Evolutionary conservation across 2,329 filamentous ascomycete genomes (phyloP), one percentile per base, ranked within the genome.

Genomic region (Nemania serpens): DNA sequence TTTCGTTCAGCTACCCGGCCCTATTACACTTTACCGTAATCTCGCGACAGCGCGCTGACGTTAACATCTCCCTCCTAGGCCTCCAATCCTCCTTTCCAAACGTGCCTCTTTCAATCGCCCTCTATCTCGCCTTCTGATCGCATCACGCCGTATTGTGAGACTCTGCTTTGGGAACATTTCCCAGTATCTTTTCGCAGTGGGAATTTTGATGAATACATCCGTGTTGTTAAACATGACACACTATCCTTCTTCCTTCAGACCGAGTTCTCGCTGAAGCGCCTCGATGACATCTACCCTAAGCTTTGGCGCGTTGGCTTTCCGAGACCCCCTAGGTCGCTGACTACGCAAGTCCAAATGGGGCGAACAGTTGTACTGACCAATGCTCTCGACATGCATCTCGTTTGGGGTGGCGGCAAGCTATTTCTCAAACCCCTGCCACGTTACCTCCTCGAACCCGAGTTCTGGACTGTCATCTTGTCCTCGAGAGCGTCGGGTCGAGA

Each of bases 401-500:
- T 55, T 29, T 55, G 43, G 53, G 33, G 20, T 11, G 12, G 20
- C 22, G 20, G 53, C 18, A 47, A 47, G 18, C 41, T 55, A 11
- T 55, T 33, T 15, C 43, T 55, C 43, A 55, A 55, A 20, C 53
- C 53, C 7, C 20, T 55, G 5, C 53, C 53, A 15, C 53, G 53
- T 9, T 55, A 55, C 29, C 53, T 55, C 5, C 20, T 55, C 2
- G 53, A 55, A 20, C 45, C 20, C 15, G 20, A 55, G 22, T 55
- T 55, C 20, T 48, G 22, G 53, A 29, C 12, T 13, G 12, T 22
- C 6, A 6, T 18, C 17, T 46, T 46, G 42, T n/a, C 41, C 25
- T 11, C 20, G n/a, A 29, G 17, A n/a, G 10, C 10, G 5, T 25
- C n/a, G 13, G 50, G n/a, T 43, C 5, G n/a, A n/a, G 15, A 11